A percentile compares a stretch with the other conserved stretches of the same genome.
Evolutionary conservation across 2,329 filamentous ascomycete species (phyloP).

Genomic region (Stachybotrys chartarum): DNA sequence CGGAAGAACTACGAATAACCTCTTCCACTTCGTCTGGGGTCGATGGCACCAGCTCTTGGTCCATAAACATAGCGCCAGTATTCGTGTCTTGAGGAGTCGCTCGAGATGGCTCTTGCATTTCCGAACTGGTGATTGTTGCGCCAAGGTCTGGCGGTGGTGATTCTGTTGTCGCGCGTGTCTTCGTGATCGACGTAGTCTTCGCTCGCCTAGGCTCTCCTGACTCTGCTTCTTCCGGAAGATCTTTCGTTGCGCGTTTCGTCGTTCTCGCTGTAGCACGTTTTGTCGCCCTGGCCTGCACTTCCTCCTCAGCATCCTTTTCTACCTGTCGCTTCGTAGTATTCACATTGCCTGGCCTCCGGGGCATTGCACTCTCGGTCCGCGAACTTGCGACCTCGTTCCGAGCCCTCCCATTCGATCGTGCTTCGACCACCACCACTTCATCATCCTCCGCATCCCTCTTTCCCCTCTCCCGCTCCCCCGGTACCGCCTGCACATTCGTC

Average conservation of each 20-base stretch:
- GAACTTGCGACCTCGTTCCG: background rate
- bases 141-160: background rate
- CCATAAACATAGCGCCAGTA: no score
- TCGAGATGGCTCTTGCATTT: background rate
- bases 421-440: constrained; percentile 6
- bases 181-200: background rate
- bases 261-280: background rate
- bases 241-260: background rate
- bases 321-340: background rate
- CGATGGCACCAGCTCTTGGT: background rate
- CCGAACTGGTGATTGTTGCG: background rate
- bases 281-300: background rate
- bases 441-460: constrained; percentile 1
- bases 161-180: background rate
- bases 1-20: background rate
- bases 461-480: background rate
- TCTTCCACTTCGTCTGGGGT: background rate
- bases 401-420: background rate
- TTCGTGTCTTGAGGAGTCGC: no score
- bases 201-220: background rate
- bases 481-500: constrained; percentile 6
- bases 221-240: background rate
- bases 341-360: background rate
- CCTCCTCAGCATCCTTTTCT: background rate
- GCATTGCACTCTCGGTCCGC: background rate